phyloP scores from a whole-genome alignment of 192 early-diverging fungal genomes.

The Kappamyces sp. region DNA sequence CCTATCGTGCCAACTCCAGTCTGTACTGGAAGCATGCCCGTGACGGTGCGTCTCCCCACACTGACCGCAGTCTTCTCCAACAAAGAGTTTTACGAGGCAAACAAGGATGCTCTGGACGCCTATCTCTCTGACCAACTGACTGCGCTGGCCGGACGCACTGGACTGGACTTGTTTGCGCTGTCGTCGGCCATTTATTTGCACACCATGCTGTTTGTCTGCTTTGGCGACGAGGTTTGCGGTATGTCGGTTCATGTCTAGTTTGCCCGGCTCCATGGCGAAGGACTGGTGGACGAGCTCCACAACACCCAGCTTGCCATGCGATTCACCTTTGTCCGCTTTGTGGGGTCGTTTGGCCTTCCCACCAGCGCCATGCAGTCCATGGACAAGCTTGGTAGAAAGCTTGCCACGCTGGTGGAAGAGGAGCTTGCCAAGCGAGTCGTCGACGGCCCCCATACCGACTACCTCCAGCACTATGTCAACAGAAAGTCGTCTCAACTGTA shows the following conservation, averaged over 20 bases:
- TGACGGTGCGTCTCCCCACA: not conserved
- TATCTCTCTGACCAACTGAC: not conserved
- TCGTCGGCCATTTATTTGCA: constrained; percentile 8
- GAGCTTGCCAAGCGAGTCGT: too few species aligned
- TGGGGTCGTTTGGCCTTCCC: constrained; percentile 6
- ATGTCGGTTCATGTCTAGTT: not conserved
- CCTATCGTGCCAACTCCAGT: constrained; percentile 1
- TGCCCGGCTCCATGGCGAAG: not conserved
- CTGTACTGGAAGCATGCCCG: constrained; percentile 2
- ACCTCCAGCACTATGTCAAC: constrained; percentile 1
- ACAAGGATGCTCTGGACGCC: not conserved
- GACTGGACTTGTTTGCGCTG: constrained; percentile 11
- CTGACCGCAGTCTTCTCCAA: too few species aligned
- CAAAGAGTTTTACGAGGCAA: not conserved
- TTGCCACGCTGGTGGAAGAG: too few species aligned
- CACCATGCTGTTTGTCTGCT: constrained; percentile 9
- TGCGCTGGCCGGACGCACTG: not conserved
- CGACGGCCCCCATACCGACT: not conserved
- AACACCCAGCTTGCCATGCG: not conserved
- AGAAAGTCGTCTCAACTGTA: not conserved
- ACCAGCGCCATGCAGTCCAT: not conserved
- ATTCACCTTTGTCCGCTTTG: constrained; percentile 2
- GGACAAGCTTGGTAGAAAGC: not conserved
- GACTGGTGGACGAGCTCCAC: constrained; percentile 14
- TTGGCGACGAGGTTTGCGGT: constrained; percentile 7